Percentiles rank a stretch among this genome's conserved stretches.
Conservation (phyloP, 345 rosid genomes). For the Orychophragmus violaceus region DNA sequence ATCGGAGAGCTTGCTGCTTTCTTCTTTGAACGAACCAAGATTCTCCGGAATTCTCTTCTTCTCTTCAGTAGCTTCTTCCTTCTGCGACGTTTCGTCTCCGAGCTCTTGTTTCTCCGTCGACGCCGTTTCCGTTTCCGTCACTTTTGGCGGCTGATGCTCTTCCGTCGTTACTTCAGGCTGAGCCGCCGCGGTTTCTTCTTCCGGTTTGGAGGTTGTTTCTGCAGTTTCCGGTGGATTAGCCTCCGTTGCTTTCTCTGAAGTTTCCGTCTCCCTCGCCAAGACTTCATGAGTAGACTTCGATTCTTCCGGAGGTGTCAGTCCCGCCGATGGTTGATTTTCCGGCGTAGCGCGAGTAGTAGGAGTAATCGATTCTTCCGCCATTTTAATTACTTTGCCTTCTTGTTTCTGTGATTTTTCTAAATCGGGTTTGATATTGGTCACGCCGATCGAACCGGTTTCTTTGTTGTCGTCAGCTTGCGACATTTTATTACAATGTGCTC, state of each 20-base stretch:
- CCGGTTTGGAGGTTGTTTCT: neutral
- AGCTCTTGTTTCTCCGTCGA: conserved; percentile 36
- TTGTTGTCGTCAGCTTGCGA: neutral
- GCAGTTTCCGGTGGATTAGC: too few species aligned
- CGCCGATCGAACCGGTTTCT: conserved; percentile 1
- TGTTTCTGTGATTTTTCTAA: neutral
- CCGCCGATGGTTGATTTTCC: neutral
- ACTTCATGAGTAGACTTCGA: conserved; percentile 20
- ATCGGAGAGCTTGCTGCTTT: conserved; percentile 58
- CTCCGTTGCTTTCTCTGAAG: too few species aligned
- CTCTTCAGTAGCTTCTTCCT: conserved; percentile 18
- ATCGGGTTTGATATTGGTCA: conserved; percentile 13
- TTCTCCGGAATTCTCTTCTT: conserved; percentile 33
- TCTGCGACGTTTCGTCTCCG: neutral
- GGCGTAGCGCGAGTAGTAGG: conserved; percentile 19
- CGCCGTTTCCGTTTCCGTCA: conserved; percentile 27
- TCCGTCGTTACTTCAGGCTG: neutral
- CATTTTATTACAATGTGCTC: neutral
- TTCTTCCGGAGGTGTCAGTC: neutral
- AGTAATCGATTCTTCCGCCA: conserved; percentile 33
- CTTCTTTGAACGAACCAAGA: conserved; percentile 60
- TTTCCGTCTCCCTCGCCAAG: neutral
- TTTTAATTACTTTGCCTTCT: neutral
- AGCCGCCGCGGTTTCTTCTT: conserved; percentile 20
- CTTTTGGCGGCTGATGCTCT: conserved; percentile 25